Evolutionary conservation across 306 rosid species (phyloP).

Genomic region (Prunus mongolica): DNA sequence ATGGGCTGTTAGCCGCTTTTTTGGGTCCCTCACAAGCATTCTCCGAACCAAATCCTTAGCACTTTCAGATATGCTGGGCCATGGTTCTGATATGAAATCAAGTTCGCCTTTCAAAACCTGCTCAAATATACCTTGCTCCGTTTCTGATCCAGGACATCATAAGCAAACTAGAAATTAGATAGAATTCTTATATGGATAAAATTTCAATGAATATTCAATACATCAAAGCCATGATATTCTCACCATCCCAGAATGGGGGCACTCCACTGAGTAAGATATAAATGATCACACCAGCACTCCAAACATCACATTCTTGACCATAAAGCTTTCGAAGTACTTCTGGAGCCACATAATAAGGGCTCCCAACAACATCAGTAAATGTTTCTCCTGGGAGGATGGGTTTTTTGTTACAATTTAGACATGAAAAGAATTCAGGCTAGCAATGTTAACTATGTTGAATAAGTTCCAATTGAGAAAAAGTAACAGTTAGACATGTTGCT

Average conservation of each 20-base stretch:
- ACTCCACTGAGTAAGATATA: slow-evolving; percentile 89
- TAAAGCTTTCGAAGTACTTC: slow-evolving; percentile 85
- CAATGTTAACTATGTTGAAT: not conserved
- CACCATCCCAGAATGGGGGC: slow-evolving; percentile 99
- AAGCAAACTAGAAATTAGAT: slow-evolving; percentile 18
- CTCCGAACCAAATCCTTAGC: slow-evolving; percentile 88
- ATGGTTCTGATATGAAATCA: slow-evolving; percentile 89
- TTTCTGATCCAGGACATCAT: slow-evolving; percentile 49
- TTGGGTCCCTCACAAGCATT: slow-evolving; percentile 90
- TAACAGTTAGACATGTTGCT: not conserved
- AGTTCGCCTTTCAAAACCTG: slow-evolving; percentile 93
- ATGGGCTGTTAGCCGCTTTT: slow-evolving; percentile 77
- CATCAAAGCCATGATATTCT: slow-evolving; percentile 25
- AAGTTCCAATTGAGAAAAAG: slow-evolving; percentile 9
- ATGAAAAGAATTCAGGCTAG: slow-evolving; percentile 1
- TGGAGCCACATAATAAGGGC: slow-evolving; percentile 99
- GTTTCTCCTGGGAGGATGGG: slow-evolving; percentile 63
- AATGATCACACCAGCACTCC: slow-evolving; percentile 98
- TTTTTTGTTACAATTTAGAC: slow-evolving; percentile 20
- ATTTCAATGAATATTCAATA: not conserved
- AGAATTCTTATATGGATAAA: not conserved
- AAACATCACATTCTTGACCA: slow-evolving; percentile 89
- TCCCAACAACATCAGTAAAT: slow-evolving; percentile 88
- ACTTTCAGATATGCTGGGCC: slow-evolving; percentile 86
- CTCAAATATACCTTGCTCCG: slow-evolving; percentile 95